Evolutionary conservation across 805 yeast genomes (phyloP), one percentile per base, ranked within the genome.

Genomic region (Candida dajiaensis): DNA sequence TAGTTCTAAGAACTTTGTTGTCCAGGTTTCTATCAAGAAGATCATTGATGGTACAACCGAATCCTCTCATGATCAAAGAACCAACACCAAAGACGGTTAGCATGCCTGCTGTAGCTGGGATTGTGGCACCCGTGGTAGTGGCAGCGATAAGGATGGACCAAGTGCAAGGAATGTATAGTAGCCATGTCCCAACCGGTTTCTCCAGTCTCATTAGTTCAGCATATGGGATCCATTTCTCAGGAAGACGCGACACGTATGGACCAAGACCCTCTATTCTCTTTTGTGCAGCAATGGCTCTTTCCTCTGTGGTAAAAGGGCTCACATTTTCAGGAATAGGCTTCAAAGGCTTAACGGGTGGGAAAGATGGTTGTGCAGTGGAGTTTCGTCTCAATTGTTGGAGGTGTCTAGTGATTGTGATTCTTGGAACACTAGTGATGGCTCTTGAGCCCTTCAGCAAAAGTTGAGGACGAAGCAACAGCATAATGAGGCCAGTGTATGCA

Each of bases 131-230:
- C 2, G 81, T 66, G 54, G 80, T 71, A 53, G 75, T 84, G 0
- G 95, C 92, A 1, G 97, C 97, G 82, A 90, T 84, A 0, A 92
- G 73, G 45, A 94, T 84, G 11, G 96, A 85, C 98, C 98, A 94
- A 40, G 88, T 77, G 43, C 96, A 83, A 0, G 99, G 99, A 41
- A 88, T 71, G 50, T 79, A 78, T 38, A 94, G 69, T 23, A 92
- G 70, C 75, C 88, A 80, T 0, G 97, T 86, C 0, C 99, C 99
- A n/a, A 86, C 95, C 0, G 99, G 99, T 56, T 88, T 88, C 61
- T 94, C 99, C 46, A 92, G 65, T 46, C 99, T 73, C 85, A 89
- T 83, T 46, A 94, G 70, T 59, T 89, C 95, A 38, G 96, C 95
- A 62, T 89, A 94, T 0, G 99, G 98, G 40, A 87, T 82, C 80